These are phyloP conservation scores for Colletotrichum filicis DNA, from an alignment of 2,329 filamentous ascomycete species.

Conservation along the genomic window DNA sequence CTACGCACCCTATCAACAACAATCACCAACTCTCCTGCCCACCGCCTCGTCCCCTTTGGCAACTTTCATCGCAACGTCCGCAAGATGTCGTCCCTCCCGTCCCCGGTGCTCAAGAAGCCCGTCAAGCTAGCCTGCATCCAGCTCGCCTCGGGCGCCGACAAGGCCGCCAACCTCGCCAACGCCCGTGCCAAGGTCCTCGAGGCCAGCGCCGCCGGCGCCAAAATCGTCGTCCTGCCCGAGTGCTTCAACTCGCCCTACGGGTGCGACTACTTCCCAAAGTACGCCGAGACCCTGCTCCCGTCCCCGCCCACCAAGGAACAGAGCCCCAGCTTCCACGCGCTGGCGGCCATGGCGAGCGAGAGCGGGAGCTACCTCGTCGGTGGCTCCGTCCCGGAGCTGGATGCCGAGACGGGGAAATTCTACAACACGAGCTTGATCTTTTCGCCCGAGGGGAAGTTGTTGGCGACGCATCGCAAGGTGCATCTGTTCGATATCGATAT, in stretches of 20 bases:
- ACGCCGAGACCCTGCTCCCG: conserved; percentile 87
- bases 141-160: conserved; percentile 84
- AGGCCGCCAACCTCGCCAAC: conserved; percentile 82
- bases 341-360: conserved; percentile 82
- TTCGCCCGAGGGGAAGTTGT: conserved; percentile 77
- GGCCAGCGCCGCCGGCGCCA: conserved; percentile 80
- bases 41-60: conserved; percentile 24
- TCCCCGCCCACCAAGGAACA: conserved; percentile 76
- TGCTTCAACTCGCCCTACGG: conserved; percentile 99
- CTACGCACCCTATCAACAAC: conserved; percentile 4
- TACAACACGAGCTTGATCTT: conserved; percentile 95
- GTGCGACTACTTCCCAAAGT: conserved; percentile 87
- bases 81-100: conserved; percentile 22
- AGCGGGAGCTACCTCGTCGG: conserved; percentile 85
- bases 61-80: not conserved
- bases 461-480: conserved; percentile 92
- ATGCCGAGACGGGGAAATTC: conserved; percentile 68
- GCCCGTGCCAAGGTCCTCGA: conserved; percentile 86
- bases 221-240: conserved; percentile 92
- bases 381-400: conserved; percentile 90
- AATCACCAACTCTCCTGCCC: not conserved
- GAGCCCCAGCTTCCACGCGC: conserved; percentile 86
- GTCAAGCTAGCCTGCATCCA: conserved; percentile 86
- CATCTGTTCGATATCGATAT: conserved; percentile 99
- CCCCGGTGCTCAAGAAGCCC: conserved; percentile 74